These are phyloP conservation scores for Pichia sp. DNA, from an alignment of 1,139 yeast species.

Conservation along the genomic window DNA sequence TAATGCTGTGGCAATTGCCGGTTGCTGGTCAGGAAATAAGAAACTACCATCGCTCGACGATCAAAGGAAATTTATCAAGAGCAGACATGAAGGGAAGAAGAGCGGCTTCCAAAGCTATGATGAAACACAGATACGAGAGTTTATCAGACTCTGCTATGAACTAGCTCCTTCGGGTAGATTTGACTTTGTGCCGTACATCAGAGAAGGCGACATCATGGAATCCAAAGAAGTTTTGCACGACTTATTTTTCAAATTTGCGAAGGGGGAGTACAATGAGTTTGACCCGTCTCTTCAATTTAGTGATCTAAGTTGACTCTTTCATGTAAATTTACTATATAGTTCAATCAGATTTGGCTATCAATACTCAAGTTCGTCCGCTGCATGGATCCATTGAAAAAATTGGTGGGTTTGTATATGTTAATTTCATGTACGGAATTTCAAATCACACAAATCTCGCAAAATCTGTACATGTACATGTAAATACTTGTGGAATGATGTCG, in stretches of 20 bases:
- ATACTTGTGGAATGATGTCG: too few species aligned
- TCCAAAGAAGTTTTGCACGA: conserved; percentile 9
- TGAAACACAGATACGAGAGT: conserved; percentile 23
- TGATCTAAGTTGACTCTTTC: too few species aligned
- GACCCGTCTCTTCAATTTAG: too few species aligned
- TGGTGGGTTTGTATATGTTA: too few species aligned
- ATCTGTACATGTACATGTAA: too few species aligned
- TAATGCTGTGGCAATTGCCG: conserved; percentile 39
- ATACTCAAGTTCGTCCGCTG: too few species aligned
- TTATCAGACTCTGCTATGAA: conserved; percentile 22
- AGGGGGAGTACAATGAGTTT: conserved; percentile 6
- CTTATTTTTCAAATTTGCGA: conserved; percentile 15
- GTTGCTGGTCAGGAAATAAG: conserved; percentile 33
- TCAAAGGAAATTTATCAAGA: conserved; percentile 19
- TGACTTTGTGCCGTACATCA: conserved; percentile 8
- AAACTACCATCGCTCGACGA: conserved; percentile 21
- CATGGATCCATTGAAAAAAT: too few species aligned
- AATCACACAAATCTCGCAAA: too few species aligned
- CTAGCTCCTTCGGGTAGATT: conserved; percentile 28
- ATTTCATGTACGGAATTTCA: too few species aligned
- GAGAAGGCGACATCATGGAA: conserved; percentile 9
- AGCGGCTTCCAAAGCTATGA: conserved; percentile 29
- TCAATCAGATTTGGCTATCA: too few species aligned
- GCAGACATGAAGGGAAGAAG: conserved; percentile 18
- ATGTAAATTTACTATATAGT: too few species aligned